Evolutionary conservation across 768 basidiomycete genomes (phyloP).

Genomic region (Suillus subalutaceus): DNA sequence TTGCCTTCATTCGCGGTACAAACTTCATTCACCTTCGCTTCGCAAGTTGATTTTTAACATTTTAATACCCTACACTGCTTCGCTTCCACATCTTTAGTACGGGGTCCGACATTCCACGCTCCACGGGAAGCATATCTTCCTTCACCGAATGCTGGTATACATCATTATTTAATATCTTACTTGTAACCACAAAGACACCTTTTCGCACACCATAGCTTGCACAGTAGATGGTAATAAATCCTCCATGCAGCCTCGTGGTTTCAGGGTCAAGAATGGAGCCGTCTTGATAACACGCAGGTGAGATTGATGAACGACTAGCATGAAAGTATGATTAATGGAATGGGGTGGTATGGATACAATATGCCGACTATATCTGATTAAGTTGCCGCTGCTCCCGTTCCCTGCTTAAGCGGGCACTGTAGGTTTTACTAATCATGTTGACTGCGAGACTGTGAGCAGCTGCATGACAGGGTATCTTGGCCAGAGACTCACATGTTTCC

Average conservation of each 20-base stretch:
- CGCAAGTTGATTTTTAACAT: background rate
- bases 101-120: background rate
- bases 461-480: constrained; percentile 17
- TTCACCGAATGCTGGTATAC: background rate
- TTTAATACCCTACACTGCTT: constrained; percentile 5
- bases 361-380: constrained; percentile 2
- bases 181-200: constrained; percentile 5
- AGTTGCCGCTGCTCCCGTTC: constrained; percentile 41
- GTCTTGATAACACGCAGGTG: background rate
- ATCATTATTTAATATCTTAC: constrained; percentile 5
- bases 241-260: background rate
- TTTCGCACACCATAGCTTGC: constrained; percentile 3
- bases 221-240: background rate
- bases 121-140: background rate
- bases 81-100: background rate
- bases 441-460: constrained; percentile 44
- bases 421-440: constrained; percentile 75
- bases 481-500: constrained; percentile 69
- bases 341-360: background rate
- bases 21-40: constrained; percentile 14
- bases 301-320: background rate
- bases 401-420: constrained; percentile 57
- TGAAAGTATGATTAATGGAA: background rate
- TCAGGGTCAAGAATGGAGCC: background rate
- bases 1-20: constrained; percentile 24